Evolutionary conservation across 163 green algal species (phyloP).

Genomic region (Scenedesmus sp.): DNA sequence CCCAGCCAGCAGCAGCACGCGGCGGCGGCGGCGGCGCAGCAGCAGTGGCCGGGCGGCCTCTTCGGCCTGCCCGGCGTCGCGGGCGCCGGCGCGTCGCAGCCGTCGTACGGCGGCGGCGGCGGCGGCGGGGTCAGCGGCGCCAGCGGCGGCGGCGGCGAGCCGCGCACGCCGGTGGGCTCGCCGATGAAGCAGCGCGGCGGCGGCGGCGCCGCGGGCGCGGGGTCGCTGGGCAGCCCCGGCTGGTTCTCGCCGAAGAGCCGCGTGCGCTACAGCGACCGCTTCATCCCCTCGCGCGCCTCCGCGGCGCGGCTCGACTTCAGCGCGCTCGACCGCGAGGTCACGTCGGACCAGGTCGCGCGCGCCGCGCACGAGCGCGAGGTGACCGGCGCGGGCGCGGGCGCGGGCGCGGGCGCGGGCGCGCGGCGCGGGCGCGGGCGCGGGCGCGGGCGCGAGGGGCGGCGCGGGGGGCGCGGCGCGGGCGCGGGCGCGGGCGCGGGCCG

Average conservation of each 20-base stretch:
- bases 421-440: too few species aligned
- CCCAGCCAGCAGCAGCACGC: background rate
- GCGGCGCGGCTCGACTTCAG: constrained; percentile 80
- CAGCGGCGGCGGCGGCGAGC: constrained; percentile 14
- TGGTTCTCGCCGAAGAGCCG: constrained; percentile 44
- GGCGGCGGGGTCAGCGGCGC: background rate
- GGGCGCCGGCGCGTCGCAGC: too few species aligned
- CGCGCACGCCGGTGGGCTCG: constrained; percentile 22
- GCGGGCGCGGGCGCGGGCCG: too few species aligned
- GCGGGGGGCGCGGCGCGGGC: too few species aligned
- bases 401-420: too few species aligned
- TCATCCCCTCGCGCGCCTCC: constrained; percentile 80
- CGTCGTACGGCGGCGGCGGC: background rate
- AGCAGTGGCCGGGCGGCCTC: too few species aligned
- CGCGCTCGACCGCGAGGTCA: constrained; percentile 78
- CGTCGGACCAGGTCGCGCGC: constrained; percentile 58
- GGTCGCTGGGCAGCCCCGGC: background rate
- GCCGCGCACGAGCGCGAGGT: constrained; percentile 58
- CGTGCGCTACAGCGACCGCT: constrained; percentile 83
- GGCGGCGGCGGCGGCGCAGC: background rate
- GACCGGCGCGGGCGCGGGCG: too few species aligned
- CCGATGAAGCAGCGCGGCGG: constrained; percentile 24
- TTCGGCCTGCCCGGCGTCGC: too few species aligned
- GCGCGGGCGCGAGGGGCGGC: too few species aligned
- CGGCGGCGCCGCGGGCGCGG: background rate